These are phyloP conservation scores for Metarhizium guizhouense DNA, from an alignment of 2,329 filamentous ascomycete species.

Conservation along the genomic window DNA sequence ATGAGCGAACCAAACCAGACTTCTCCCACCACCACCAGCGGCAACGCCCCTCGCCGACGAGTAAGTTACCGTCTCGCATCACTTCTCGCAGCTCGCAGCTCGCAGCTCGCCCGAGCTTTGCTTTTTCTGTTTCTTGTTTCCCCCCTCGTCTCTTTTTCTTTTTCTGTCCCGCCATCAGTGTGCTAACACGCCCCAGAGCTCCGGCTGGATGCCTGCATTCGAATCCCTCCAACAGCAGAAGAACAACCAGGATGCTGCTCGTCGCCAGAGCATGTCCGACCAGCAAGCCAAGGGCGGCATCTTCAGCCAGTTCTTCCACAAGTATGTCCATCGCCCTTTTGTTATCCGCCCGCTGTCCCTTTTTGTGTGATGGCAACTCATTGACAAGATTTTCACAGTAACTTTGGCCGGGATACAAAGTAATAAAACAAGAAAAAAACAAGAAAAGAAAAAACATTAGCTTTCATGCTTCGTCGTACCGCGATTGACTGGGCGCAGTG, in stretches of 20 bases:
- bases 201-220: slow-evolving; percentile 38
- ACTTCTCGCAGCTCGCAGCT: not conserved
- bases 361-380: not conserved
- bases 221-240: slow-evolving; percentile 43
- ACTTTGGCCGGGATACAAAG: slow-evolving; percentile 24
- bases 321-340: slow-evolving; percentile 28
- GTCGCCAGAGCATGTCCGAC: slow-evolving; percentile 46
- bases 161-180: not conserved
- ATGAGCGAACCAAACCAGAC: slow-evolving; percentile 21
- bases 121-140: too few relatives aligned
- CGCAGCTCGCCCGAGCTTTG: too few relatives aligned
- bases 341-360: not conserved
- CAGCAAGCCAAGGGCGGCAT: slow-evolving; percentile 41
- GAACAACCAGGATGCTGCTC: slow-evolving; percentile 35
- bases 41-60: slow-evolving; percentile 17
- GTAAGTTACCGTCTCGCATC: slow-evolving; percentile 11
- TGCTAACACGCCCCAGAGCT: slow-evolving; percentile 26
- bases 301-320: slow-evolving; percentile 48
- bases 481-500: not conserved
- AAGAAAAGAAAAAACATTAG: too few relatives aligned
- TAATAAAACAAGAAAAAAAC: not conserved
- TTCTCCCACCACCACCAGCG: slow-evolving; percentile 9
- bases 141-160: not conserved
- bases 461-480: not conserved
- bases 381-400: slow-evolving; percentile 14